Evolutionary conservation across 108 stramenopile species (phyloP).

Genomic region (Nannochloropsis gaditana): DNA sequence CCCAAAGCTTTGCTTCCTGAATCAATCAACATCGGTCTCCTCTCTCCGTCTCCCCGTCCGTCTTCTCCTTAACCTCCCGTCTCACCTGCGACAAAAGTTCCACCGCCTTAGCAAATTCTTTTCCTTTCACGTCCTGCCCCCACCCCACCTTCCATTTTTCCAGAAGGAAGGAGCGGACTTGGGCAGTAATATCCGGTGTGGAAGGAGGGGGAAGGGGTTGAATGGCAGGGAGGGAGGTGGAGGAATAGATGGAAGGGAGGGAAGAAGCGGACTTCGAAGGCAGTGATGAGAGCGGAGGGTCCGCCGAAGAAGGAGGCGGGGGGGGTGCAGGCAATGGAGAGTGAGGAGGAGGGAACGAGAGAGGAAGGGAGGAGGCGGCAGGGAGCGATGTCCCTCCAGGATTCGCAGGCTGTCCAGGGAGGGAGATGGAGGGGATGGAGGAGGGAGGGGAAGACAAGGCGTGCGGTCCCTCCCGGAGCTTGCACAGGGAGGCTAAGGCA

Average conservation of each 20-base stretch:
- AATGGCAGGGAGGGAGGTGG: background rate
- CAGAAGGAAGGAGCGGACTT: background rate
- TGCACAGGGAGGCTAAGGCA: background rate
- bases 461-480: background rate
- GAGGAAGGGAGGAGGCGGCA: background rate
- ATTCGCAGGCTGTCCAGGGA: no score
- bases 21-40: background rate
- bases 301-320: background rate
- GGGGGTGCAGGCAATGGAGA: background rate
- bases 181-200: background rate
- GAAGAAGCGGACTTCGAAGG: background rate
- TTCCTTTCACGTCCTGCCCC: background rate
- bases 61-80: background rate
- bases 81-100: background rate
- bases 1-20: no score
- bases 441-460: no score
- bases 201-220: background rate
- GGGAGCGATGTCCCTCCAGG: background rate
- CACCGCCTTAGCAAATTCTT: background rate
- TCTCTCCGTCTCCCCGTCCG: background rate
- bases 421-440: no score
- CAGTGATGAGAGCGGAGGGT: background rate
- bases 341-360: background rate
- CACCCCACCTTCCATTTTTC: conserved; percentile 1
- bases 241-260: background rate